Conservation (phyloP, 805 yeast species). For the Kazachstania africana region DNA sequence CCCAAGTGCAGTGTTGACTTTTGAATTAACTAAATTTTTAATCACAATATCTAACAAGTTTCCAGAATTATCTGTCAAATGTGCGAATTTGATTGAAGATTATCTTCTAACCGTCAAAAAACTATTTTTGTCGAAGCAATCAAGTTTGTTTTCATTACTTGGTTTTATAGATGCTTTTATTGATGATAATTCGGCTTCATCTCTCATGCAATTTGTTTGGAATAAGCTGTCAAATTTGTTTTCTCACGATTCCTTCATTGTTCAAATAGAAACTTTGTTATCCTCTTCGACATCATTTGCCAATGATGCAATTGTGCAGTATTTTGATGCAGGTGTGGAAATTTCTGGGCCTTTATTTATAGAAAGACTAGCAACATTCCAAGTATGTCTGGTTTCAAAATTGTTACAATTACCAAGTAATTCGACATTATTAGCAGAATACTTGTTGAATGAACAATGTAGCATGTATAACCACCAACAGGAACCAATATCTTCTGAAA, state of each 20-base stretch:
- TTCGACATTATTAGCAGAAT: conserved; percentile 3
- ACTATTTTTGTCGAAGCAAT: conserved; percentile 6
- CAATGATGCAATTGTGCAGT: conserved; percentile 21
- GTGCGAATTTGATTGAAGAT: conserved; percentile 12
- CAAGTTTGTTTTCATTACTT: conserved; percentile 25
- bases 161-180: conserved; percentile 29
- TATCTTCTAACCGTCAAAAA: conserved; percentile 15
- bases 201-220: conserved; percentile 12
- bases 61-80: conserved; percentile 16
- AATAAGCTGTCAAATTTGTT: conserved; percentile 6
- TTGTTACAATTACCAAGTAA: conserved; percentile 6
- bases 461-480: conserved; percentile 12
- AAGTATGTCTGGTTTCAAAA: conserved; percentile 8
- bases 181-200: conserved; percentile 6
- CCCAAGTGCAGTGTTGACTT: conserved; percentile 31
- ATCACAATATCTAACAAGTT: conserved; percentile 17
- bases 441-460: conserved; percentile 5
- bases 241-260: conserved; percentile 9
- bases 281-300: conserved; percentile 10
- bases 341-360: conserved; percentile 17
- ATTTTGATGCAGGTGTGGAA: conserved; percentile 20
- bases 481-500: conserved; percentile 9
- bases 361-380: conserved; percentile 14
- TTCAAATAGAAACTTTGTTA: conserved; percentile 10
- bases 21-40: conserved; percentile 24